phyloP scores from a whole-genome alignment of 306 rosid genomes.

The Gastrolobium bilobum region DNA sequence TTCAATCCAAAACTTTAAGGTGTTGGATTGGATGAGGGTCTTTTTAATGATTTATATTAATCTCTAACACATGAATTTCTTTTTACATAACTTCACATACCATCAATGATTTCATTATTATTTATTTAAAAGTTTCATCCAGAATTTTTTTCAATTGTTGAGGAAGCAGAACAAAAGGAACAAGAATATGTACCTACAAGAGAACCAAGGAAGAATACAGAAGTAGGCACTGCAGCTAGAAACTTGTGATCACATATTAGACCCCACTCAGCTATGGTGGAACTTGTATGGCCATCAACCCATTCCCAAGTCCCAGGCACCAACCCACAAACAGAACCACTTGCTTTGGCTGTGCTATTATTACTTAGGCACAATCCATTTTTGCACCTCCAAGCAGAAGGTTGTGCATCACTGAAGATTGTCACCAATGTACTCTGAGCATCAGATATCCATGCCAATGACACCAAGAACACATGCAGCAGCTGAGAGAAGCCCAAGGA shows the following conservation, averaged over 20 bases:
- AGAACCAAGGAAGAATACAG: constrained; percentile 52
- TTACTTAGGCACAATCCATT: constrained; percentile 4
- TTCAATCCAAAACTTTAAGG: no score
- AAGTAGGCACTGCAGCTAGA: constrained; percentile 54
- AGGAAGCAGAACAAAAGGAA: background rate
- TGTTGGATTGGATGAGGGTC: no score
- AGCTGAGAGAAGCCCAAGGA: constrained; percentile 51
- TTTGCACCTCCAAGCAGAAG: constrained; percentile 52
- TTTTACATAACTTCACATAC: background rate
- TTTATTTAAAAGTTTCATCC: background rate
- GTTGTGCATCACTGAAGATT: constrained; percentile 56
- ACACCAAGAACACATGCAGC: constrained; percentile 49
- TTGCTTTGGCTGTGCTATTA: background rate
- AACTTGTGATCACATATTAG: constrained; percentile 51
- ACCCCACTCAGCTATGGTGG: constrained; percentile 54
- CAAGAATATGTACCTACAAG: constrained; percentile 36
- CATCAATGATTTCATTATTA: background rate
- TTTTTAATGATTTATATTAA: no score
- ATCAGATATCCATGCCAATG: constrained; percentile 57
- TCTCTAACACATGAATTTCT: background rate
- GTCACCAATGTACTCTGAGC: constrained; percentile 51
- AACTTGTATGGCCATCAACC: constrained; percentile 48
- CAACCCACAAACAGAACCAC: constrained; percentile 44
- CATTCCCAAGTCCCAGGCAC: constrained; percentile 53
- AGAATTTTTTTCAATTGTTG: no score